Base-by-base conservation (phyloP, 2,329 filamentous ascomycete genomes). In the Diaporthe destruens region DNA sequence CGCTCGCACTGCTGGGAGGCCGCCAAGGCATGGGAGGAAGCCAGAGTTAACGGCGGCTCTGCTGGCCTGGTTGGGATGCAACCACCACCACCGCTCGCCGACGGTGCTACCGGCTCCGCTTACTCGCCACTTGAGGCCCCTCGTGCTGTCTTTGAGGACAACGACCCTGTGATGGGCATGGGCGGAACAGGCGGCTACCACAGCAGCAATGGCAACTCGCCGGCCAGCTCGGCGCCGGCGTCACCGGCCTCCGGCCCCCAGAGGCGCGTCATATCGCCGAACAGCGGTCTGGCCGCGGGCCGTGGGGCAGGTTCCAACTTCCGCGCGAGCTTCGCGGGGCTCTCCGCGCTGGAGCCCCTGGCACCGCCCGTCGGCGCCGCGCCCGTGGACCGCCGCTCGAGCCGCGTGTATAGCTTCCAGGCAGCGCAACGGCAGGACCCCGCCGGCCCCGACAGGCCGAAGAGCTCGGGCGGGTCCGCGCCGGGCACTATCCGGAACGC, bases 1-100 rank as follows among this genome's bases (percentile, higher is more conserved):
- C 86, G 88, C 67, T 87, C 85, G 69, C 87, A 89, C 81, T 89
- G 87, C 79, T 89, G 87, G 87, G 80, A 86, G 42, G 86, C 85
- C 2, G 87, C 86, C 29, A 86, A 87, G 75, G 79, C 82, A 55
- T 89, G 87, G 87, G 84, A 87, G 71, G 75, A 76, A 20, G 72
- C 72, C 7, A 74, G 57, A 70, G 36, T 53, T 29, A 36, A 68
- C 29, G 74, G 71, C 11, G 69, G 71, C 42, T 68, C 39, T 16
- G 74, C 71, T 20, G 80, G 80, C 8, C 75, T 79, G 3, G 77
- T 80, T 8, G 80, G 78, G n/a, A 76, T 76, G 6, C 34, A 72
- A 69, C 44, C 73, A 57, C 36, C 76, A 70, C 61, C 68, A 51
- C 32, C 69, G 54, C 71, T 63, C 12, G 74, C 63, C 23, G 47